These are phyloP conservation scores for Yamadazyma sp. DNA, from an alignment of 1,139 yeast genomes.

Conservation along the genomic window DNA sequence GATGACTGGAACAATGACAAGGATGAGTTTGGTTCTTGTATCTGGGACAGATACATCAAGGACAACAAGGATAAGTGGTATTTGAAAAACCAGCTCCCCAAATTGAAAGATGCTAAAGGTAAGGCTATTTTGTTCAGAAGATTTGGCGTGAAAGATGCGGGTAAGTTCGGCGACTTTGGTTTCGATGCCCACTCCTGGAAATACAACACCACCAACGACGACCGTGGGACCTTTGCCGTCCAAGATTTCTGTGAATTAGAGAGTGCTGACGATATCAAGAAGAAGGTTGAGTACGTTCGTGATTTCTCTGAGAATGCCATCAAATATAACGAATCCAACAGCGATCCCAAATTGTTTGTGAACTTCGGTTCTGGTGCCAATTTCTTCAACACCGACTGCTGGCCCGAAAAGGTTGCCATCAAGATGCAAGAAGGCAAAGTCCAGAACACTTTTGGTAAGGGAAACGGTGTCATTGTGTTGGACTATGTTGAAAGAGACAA, in stretches of 20 bases:
- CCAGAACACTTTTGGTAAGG: conserved; percentile 50
- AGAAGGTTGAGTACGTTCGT: conserved; percentile 59
- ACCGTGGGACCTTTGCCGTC: conserved; percentile 60
- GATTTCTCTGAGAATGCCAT: conserved; percentile 56
- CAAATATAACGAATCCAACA: conserved; percentile 45
- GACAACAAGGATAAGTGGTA: conserved; percentile 60
- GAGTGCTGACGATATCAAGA: conserved; percentile 50
- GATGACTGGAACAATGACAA: conserved; percentile 60
- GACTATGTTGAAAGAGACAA: conserved; percentile 66
- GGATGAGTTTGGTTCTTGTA: conserved; percentile 65
- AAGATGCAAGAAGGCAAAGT: conserved; percentile 51
- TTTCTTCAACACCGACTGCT: conserved; percentile 67
- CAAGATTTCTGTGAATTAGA: conserved; percentile 77
- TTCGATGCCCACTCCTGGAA: conserved; percentile 69
- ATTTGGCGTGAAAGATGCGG: conserved; percentile 58
- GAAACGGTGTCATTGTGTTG: conserved; percentile 60
- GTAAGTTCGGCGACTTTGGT: conserved; percentile 51
- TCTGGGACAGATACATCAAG: conserved; percentile 61
- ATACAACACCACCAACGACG: conserved; percentile 67
- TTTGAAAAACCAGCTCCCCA: conserved; percentile 57
- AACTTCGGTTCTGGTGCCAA: conserved; percentile 78
- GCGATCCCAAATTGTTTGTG: conserved; percentile 59
- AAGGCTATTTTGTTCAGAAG: conserved; percentile 68
- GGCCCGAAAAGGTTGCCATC: conserved; percentile 70
- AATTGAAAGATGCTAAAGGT: conserved; percentile 63